Evolutionary conservation across 192 early-diverging fungal genomes (phyloP), one percentile per base, ranked within the genome.

Genomic region (Chytriomyces hyalinus): DNA sequence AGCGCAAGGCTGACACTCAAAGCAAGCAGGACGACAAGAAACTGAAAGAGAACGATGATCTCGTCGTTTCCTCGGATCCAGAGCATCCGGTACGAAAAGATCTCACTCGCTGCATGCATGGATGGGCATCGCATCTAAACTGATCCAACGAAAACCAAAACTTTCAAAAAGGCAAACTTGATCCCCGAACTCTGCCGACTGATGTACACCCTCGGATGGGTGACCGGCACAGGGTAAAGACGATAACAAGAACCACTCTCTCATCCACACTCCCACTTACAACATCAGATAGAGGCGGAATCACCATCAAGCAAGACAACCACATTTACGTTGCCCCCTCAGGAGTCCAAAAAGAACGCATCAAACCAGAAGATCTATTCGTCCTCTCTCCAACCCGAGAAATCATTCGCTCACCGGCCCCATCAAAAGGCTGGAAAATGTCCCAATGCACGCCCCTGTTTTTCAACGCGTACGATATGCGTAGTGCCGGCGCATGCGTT

Each of bases 341-440:
- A 67, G 95, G 97, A 48, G 95, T 99, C 4, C 96, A 97, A 84
- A 99, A 99, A 84, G 96, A 99, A 80, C 87, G 96, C 66, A 96
- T 99, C 73, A 70, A 86, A 45, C 88, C 97, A 2, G 62, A 84
- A 6, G 93, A 99, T 75, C 86, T 99, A 3, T 99, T 95, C 74
- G 92, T 99, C 13, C 83, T 99, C 22, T 80, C 86, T 10, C 86
- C 92, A 3, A 85, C 89, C 6, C 86, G 87, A 6, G 22, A 83
- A 6, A 72, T 93, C 1, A 67, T 99, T 49, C 89, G 93, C 13
- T 81, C 92, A 22, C 97, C 96, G 20, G 67, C 80, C 17, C 75
- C 87, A 11, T 81, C 85, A 1, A 73, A 78, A 26, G 61, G 76
- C 13, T 81, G 81, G 69, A 97, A 93, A 78, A 94, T 93, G 28